These are phyloP conservation scores for Aspergillus caelatus DNA, from an alignment of 2,329 filamentous ascomycete genomes.

Conservation along the genomic window DNA sequence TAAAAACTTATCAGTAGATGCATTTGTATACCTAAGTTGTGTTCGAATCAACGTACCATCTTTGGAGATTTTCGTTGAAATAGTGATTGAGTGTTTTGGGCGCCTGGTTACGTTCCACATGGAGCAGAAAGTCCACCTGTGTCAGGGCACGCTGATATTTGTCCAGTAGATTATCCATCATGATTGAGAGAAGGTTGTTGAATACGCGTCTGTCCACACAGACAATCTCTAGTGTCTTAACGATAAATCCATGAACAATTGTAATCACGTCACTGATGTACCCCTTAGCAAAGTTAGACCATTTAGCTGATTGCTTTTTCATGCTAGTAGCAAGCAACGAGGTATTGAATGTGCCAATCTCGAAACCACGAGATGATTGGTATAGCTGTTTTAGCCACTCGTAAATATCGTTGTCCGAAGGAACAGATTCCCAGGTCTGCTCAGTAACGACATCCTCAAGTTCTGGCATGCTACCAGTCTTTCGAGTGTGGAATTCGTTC, in stretches of 20 bases:
- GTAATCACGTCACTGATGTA: slow-evolving; percentile 57
- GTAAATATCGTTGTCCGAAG: slow-evolving; percentile 39
- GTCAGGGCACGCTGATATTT: slow-evolving; percentile 54
- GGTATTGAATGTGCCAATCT: slow-evolving; percentile 54
- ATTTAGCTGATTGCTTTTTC: slow-evolving; percentile 58
- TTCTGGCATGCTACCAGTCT: slow-evolving; percentile 5
- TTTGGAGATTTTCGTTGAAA: slow-evolving; percentile 53
- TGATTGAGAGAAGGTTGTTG: slow-evolving; percentile 43
- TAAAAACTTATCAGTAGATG: background rate
- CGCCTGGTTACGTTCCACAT: slow-evolving; percentile 52
- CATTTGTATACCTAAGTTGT: background rate
- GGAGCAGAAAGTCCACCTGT: slow-evolving; percentile 56
- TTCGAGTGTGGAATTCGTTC: background rate
- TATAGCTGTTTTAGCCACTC: slow-evolving; percentile 51
- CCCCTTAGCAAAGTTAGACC: slow-evolving; percentile 51
- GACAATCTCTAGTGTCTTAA: slow-evolving; percentile 42
- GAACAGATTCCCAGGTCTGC: background rate
- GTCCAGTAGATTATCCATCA: slow-evolving; percentile 51
- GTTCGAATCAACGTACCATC: slow-evolving; percentile 29
- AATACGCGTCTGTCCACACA: slow-evolving; percentile 51
- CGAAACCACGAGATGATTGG: slow-evolving; percentile 52
- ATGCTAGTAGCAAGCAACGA: slow-evolving; percentile 45
- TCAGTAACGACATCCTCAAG: slow-evolving; percentile 26
- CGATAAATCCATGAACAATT: slow-evolving; percentile 58
- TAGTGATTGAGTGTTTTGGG: slow-evolving; percentile 56